Conservation (phyloP, 2,329 filamentous ascomycete species). For the Ploettnerulaceae sp. region DNA sequence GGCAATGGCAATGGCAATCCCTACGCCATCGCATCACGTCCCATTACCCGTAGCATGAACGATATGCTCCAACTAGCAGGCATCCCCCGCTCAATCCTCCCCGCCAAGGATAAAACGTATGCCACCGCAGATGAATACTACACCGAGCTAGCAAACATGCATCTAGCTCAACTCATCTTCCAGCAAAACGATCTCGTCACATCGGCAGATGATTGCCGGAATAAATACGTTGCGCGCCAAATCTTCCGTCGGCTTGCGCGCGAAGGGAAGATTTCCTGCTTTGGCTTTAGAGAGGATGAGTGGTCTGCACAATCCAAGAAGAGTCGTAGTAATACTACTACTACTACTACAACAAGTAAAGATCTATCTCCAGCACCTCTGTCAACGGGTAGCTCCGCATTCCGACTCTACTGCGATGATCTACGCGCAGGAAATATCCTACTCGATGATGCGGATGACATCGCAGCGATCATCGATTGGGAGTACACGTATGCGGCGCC, state of each 20-base stretch:
- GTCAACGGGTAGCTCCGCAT: conserved; percentile 16
- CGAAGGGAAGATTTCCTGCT: conserved; percentile 18
- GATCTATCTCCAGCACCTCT: conserved; percentile 9
- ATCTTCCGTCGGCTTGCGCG: conserved; percentile 34
- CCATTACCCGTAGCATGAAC: conserved; percentile 22
- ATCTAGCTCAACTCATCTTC: conserved; percentile 39
- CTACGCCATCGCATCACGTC: conserved; percentile 14
- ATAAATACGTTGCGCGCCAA: conserved; percentile 40
- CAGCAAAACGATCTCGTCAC: conserved; percentile 39
- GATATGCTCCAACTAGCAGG: conserved; percentile 21
- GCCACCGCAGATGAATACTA: conserved; percentile 17
- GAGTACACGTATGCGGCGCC: conserved; percentile 38
- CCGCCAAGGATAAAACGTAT: conserved; percentile 10
- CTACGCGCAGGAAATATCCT: conserved; percentile 35
- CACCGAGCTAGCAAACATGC: conserved; percentile 22
- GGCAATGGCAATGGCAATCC: not conserved
- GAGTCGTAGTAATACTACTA: not conserved
- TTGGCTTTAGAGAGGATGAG: conserved; percentile 22
- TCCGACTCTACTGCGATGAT: conserved; percentile 35
- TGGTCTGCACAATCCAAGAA: conserved; percentile 31
- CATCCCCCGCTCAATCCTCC: conserved; percentile 16
- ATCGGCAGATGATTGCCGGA: conserved; percentile 38
- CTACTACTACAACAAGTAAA: no score
- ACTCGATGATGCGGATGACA: conserved; percentile 26
- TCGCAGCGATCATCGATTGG: conserved; percentile 39